A percentile compares a stretch with the other conserved stretches of the same genome.
Conservation (phyloP, 371 early-diverging fungal genomes). For the Dinochytrium kinnereticum region DNA sequence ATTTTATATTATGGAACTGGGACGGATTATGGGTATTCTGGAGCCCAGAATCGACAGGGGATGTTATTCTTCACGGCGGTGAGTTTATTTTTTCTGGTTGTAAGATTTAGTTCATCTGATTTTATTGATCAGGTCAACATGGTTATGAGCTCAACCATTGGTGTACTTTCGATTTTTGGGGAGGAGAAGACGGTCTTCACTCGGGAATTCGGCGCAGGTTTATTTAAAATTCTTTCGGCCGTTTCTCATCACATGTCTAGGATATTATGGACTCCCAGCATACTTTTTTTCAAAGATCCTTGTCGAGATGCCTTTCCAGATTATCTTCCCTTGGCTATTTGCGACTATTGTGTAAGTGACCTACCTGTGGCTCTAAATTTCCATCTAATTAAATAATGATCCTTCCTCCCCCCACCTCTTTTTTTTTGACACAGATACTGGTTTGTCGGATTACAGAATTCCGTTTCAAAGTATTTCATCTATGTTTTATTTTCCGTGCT, state of each 20-base stretch:
- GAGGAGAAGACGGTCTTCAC: constrained; percentile 57
- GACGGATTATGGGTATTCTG: constrained; percentile 34
- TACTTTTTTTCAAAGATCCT: constrained; percentile 62
- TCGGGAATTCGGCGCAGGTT: constrained; percentile 55
- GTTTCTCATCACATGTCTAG: constrained; percentile 14
- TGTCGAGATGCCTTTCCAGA: constrained; percentile 45
- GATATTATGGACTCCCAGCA: constrained; percentile 64
- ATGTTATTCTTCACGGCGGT: constrained; percentile 54
- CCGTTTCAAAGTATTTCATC: constrained; percentile 26
- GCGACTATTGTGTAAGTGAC: constrained; percentile 36
- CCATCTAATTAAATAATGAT: too few species aligned
- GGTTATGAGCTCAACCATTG: constrained; percentile 41
- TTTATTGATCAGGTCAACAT: constrained; percentile 42
- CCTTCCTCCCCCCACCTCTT: neutral
- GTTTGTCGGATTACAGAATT: constrained; percentile 45
- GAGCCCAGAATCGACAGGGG: constrained; percentile 58
- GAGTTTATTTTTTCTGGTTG: neutral
- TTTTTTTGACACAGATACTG: constrained; percentile 15
- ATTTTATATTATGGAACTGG: constrained; percentile 48
- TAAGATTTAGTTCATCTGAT: neutral
- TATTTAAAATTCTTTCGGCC: neutral
- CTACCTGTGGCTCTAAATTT: neutral
- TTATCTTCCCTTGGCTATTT: constrained; percentile 42
- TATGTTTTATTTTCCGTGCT: constrained; percentile 28
- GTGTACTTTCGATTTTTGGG: constrained; percentile 63